A percentile compares a stretch with the other conserved stretches of the same genome.
Conservation (phyloP, 31 red algal genomes). For the Asparagopsis taxiformis region DNA sequence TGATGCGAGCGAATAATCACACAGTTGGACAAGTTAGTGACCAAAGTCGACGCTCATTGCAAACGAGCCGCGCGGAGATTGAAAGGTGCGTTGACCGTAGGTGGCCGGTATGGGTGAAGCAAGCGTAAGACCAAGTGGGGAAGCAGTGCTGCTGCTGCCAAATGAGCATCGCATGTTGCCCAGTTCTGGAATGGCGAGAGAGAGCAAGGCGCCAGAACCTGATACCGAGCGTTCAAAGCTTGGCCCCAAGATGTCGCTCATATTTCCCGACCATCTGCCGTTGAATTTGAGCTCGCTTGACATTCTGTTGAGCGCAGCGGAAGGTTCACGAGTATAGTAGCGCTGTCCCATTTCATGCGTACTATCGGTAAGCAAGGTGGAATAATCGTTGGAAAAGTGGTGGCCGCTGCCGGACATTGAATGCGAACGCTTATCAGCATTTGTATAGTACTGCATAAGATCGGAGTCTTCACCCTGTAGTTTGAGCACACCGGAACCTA, state of each 20-base stretch:
- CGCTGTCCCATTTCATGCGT: conserved; percentile 4
- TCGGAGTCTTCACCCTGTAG: conserved; percentile 12
- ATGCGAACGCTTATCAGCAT: background rate
- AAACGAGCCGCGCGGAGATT: conserved; percentile 27
- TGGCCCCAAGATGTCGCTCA: conserved; percentile 17
- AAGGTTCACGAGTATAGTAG: conserved; percentile 16
- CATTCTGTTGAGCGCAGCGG: conserved; percentile 7
- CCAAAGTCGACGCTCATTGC: conserved; percentile 7
- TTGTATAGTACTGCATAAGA: conserved; percentile 3
- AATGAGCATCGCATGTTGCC: conserved; percentile 33
- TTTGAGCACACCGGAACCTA: conserved; percentile 8
- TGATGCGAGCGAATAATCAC: background rate
- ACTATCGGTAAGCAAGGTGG: conserved; percentile 4
- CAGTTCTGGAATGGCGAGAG: conserved; percentile 37
- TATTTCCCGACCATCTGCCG: conserved; percentile 25
- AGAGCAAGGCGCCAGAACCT: conserved; percentile 6
- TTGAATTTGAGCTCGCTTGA: conserved; percentile 16
- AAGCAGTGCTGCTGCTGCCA: conserved; percentile 39
- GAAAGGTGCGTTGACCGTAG: conserved; percentile 30
- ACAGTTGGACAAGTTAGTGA: background rate
- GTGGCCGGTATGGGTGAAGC: conserved; percentile 23
- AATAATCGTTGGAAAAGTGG: background rate
- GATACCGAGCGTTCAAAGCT: conserved; percentile 5
- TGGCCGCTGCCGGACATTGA: conserved; percentile 12
- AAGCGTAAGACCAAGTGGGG: conserved; percentile 55